These are phyloP conservation scores for Oenanthe javanica DNA, from an alignment of 140 eudicot genomes.

Conservation along the genomic window DNA sequence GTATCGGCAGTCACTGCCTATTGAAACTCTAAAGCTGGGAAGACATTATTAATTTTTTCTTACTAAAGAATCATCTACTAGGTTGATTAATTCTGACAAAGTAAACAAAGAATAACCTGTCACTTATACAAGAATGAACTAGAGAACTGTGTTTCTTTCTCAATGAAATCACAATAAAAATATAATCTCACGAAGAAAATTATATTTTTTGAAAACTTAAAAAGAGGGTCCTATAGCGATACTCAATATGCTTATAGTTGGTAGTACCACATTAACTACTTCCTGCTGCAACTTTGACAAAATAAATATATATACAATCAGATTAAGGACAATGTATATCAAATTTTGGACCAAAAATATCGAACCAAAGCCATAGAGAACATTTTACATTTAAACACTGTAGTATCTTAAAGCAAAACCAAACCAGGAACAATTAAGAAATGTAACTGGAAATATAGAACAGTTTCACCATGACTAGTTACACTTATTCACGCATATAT, in stretches of 20 bases:
- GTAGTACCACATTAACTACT: neutral
- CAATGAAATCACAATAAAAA: neutral
- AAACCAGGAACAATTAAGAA: neutral
- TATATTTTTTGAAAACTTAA: neutral
- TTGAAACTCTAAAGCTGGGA: neutral
- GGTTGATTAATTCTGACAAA: neutral
- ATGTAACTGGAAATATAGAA: neutral
- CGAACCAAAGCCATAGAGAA: neutral
- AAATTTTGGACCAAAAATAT: neutral
- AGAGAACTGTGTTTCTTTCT: neutral
- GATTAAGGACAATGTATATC: neutral
- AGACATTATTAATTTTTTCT: neutral
- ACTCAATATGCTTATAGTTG: neutral
- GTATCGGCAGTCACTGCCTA: neutral
- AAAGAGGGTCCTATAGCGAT: neutral
- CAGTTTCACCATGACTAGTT: neutral
- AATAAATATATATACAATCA: neutral
- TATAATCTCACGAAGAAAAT: neutral
- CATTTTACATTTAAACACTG: neutral
- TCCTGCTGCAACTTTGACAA: neutral
- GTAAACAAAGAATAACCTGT: neutral
- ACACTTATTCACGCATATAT: neutral
- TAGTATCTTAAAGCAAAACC: neutral
- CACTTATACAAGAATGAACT: neutral
- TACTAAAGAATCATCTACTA: neutral